These are phyloP conservation scores for Colletotrichum noveboracense DNA, from an alignment of 2,329 filamentous ascomycete genomes.

Conservation along the genomic window DNA sequence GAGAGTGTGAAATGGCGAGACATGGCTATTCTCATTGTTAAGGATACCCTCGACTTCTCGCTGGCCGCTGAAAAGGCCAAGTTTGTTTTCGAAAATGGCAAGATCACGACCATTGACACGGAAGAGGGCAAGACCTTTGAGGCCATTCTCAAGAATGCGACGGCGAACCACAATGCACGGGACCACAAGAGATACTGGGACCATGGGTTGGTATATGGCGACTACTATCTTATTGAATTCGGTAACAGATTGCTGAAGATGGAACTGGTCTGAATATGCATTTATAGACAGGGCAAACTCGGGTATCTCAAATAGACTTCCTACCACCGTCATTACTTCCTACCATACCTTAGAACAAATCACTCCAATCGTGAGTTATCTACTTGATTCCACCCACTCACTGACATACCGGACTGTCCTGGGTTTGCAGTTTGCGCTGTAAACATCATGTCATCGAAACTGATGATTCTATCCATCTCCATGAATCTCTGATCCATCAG, in stretches of 20 bases:
- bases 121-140: constrained; percentile 30
- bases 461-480: constrained; percentile 37
- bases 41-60: constrained; percentile 34
- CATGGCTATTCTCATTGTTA: constrained; percentile 31
- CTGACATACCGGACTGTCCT: background rate
- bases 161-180: constrained; percentile 37
- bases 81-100: background rate
- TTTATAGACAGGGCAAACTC: background rate
- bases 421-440: constrained; percentile 18
- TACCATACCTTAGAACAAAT: background rate
- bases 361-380: constrained; percentile 3
- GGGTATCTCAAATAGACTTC: constrained; percentile 12
- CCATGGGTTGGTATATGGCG: constrained; percentile 53
- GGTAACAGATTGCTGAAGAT: constrained; percentile 46
- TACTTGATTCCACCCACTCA: constrained; percentile 7
- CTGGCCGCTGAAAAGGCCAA: constrained; percentile 24
- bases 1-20: constrained; percentile 29
- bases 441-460: constrained; percentile 41
- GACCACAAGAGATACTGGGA: constrained; percentile 36
- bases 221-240: constrained; percentile 53
- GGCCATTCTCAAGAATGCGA: constrained; percentile 36
- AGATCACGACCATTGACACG: background rate
- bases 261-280: constrained; percentile 24
- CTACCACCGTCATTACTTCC: background rate
- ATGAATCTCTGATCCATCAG: constrained; percentile 36